Base-by-base conservation (phyloP, 2,329 filamentous ascomycete species). In the Coleophoma crateriformis region DNA sequence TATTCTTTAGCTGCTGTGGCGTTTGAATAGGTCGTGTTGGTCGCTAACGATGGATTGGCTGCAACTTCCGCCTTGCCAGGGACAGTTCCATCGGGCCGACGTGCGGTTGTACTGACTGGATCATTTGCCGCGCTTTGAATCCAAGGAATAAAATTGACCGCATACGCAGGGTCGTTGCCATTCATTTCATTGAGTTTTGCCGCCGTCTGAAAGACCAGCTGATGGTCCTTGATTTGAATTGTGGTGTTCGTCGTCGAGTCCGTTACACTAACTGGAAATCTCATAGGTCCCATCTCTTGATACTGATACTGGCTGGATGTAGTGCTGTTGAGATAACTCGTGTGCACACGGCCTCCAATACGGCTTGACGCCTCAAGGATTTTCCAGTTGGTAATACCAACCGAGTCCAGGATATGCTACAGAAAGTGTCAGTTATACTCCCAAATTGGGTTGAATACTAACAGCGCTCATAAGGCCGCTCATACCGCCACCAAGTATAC, bases 401-500 rank as follows among this genome's bases (percentile, higher is more conserved):
- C 62, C 66, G 75, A 69, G 66, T 76, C 68, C 1, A 78, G 65
- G 0, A 73, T 58, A 75, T 54, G 51, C 57, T 59, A 19, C 14
- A 39, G 19, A 20, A 7, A 14, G n/a, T 44, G 15, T 50, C 40
- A 51, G 47, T 20, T 20, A 33, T 15, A 10, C 4, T 7, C 33
- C 17, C 11, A 8, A 3, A 12, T 3, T 13, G 15, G 22, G 33
- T 32, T 3, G 12, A 7, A 33, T 20, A 53, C 55, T 48, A 41
- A 56, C 53, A 47, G 54, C 43, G 46, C 53, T 84, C 75, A 85
- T 81, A 43, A 87, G 64, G 0, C 83, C 83, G 2, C 79, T 71
- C 75, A 86, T 85, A 7, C 83, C 83, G 12, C 76, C 83, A 14
- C 84, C 84, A 4, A 86, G 68, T 43, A 87, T 86, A 46, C 74